Base-by-base conservation (phyloP, 306 rosid genomes). In the Acacia crassicarpa region DNA sequence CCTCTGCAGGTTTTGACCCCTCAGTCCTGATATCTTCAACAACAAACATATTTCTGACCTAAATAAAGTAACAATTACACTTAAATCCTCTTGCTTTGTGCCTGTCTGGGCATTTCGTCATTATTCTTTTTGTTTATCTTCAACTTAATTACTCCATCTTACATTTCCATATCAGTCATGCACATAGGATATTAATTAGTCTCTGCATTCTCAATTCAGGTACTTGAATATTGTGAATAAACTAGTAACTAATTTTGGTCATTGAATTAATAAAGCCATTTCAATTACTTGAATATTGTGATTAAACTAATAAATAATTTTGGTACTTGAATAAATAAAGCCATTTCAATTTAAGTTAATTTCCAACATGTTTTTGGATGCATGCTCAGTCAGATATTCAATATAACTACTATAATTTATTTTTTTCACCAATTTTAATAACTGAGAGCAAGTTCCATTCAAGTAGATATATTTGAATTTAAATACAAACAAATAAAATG, bases 1-100 rank as follows among this genome's bases (percentile, higher is more conserved):
- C 72, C 74, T 85, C 74, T 80, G 44, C 78, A 81, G 80, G 27
- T 83, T 83, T 86, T 88, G 83, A 83, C 85, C 23, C 72, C 80
- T 56, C 67, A 25, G 16, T 40, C 4, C 25, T 67, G 53, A 61
- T 77, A 51, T 74, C 65, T 48, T 63, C 22, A 79, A 38, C 61
- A 25, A 44, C 78, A 46, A 41, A 40, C 79, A 71, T 43, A 19
- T 12, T 8, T 40, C 74, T 43, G 68, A 75, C 9, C 56, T 62
- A 56, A 72, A 48, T 61, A 46, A 61, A 38, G 41, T 67, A 78
- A 25, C 80, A 83, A 54, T 58, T 30, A 45, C 48, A 66, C 11
- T 54, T 40, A 68, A 13, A 27, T 20, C 67, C 49, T 56, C 54
- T 43, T 41, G 43, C 49, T 23, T 6, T 59, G 27, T 25, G 77